Conservation (phyloP, 2,329 filamentous ascomycete genomes). For the Myotisia sp. region DNA sequence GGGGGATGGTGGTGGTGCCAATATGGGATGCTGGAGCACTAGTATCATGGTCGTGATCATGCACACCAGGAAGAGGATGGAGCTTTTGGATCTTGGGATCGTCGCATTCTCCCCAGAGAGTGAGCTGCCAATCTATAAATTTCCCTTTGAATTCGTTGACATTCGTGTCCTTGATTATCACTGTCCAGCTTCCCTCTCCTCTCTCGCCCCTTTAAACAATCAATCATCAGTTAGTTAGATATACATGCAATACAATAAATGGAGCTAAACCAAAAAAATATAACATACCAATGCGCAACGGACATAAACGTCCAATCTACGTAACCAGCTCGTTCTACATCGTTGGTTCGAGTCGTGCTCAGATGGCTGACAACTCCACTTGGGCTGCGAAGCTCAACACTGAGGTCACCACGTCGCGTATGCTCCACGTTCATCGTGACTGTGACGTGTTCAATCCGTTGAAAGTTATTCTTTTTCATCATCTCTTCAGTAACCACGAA, state of each 20-base stretch:
- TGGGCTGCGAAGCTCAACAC: slow-evolving; percentile 80
- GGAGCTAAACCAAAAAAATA: not conserved
- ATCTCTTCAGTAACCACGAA: slow-evolving; percentile 72
- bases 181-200: slow-evolving; percentile 77
- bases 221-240: slow-evolving; percentile 22
- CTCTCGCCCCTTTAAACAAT: slow-evolving; percentile 58
- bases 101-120: slow-evolving; percentile 81
- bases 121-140: slow-evolving; percentile 84
- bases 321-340: slow-evolving; percentile 57
- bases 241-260: not conserved
- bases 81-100: slow-evolving; percentile 58
- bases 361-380: slow-evolving; percentile 69
- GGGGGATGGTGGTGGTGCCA: slow-evolving; percentile 48
- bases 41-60: slow-evolving; percentile 73
- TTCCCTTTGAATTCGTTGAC: slow-evolving; percentile 63
- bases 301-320: slow-evolving; percentile 98
- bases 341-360: slow-evolving; percentile 56
- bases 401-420: slow-evolving; percentile 73
- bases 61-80: slow-evolving; percentile 66
- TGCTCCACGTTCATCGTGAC: slow-evolving; percentile 95
- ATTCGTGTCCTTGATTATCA: slow-evolving; percentile 72
- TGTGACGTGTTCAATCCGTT: slow-evolving; percentile 82
- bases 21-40: slow-evolving; percentile 43
- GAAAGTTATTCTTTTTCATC: slow-evolving; percentile 69
- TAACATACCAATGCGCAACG: slow-evolving; percentile 78